Evolutionary conservation across 257 asterid genomes (phyloP).

Genomic region (Cynanchum wilfordii): DNA sequence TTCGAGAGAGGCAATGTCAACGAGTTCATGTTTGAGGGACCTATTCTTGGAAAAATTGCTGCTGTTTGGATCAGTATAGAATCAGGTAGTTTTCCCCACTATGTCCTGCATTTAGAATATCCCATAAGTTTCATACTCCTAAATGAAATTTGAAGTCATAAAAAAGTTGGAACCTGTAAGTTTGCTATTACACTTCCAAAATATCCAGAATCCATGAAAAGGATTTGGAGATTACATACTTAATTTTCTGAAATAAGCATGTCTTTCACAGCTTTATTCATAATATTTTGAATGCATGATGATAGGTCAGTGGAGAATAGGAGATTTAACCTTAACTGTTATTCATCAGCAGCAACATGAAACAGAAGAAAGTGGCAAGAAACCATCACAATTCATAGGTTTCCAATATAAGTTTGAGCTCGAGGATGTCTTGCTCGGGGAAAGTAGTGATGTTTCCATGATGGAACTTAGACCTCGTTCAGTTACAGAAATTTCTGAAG

Average conservation of each 20-base stretch:
- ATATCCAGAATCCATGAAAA: not conserved
- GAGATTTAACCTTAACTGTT: constrained; percentile 45
- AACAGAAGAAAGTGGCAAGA: constrained; percentile 27
- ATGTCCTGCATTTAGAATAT: not conserved
- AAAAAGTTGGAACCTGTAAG: not conserved
- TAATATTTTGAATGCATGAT: not conserved
- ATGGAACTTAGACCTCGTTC: constrained; percentile 59
- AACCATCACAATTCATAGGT: constrained; percentile 23
- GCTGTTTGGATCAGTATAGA: constrained; percentile 84
- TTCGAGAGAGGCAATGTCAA: constrained; percentile 61
- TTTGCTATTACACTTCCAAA: not conserved
- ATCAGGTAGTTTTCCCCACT: constrained; percentile 51
- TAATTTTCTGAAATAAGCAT: not conserved
- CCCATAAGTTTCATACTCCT: not conserved
- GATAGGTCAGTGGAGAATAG: constrained; percentile 82
- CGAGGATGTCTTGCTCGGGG: constrained; percentile 73
- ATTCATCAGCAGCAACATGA: constrained; percentile 23
- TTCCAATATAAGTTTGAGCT: constrained; percentile 42
- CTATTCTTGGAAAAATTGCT: constrained; percentile 54
- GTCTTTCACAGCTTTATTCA: not conserved
- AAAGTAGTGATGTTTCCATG: constrained; percentile 60
- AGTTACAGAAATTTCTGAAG: constrained; percentile 39
- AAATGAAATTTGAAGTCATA: not conserved
- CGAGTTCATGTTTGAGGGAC: constrained; percentile 76
- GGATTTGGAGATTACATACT: not conserved